Evolutionary conservation across 345 rosid species (phyloP).

Genomic region (Citrus reticulata): DNA sequence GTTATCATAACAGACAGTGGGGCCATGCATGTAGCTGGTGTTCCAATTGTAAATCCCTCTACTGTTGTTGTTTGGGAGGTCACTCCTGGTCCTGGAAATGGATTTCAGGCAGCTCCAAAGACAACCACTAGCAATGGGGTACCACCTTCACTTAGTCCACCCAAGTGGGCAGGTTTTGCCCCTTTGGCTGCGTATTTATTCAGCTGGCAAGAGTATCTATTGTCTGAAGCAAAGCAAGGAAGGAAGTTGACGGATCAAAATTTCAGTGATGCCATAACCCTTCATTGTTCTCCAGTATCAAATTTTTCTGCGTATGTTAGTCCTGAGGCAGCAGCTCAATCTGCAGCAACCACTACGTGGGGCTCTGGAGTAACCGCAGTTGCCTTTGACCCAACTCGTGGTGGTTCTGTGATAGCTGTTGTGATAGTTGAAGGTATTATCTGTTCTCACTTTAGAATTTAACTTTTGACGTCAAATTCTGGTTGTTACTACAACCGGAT

Average conservation of each 20-base stretch:
- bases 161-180: conserved; percentile 95
- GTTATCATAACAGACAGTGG: conserved; percentile 96
- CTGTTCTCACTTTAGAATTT: conserved; percentile 7
- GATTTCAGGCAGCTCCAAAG: conserved; percentile 77
- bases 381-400: conserved; percentile 97
- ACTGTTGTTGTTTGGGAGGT: conserved; percentile 99
- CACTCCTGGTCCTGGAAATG: conserved; percentile 94
- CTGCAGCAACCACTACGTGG: conserved; percentile 99
- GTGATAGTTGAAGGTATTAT: conserved; percentile 94
- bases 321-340: conserved; percentile 97
- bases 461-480: conserved; percentile 12
- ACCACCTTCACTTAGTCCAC: conserved; percentile 84
- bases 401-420: conserved; percentile 97
- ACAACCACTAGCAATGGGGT: conserved; percentile 56
- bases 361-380: conserved; percentile 99
- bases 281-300: conserved; percentile 97
- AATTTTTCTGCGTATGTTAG: conserved; percentile 98
- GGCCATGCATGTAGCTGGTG: conserved; percentile 98
- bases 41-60: conserved; percentile 97
- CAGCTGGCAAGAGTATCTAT: conserved; percentile 93
- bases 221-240: conserved; percentile 77
- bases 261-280: conserved; percentile 53
- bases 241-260: conserved; percentile 67
- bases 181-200: conserved; percentile 94
- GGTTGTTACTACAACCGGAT: conserved; percentile 6